phyloP scores from a whole-genome alignment of 768 basidiomycete species.

The Podaxis sp. region DNA sequence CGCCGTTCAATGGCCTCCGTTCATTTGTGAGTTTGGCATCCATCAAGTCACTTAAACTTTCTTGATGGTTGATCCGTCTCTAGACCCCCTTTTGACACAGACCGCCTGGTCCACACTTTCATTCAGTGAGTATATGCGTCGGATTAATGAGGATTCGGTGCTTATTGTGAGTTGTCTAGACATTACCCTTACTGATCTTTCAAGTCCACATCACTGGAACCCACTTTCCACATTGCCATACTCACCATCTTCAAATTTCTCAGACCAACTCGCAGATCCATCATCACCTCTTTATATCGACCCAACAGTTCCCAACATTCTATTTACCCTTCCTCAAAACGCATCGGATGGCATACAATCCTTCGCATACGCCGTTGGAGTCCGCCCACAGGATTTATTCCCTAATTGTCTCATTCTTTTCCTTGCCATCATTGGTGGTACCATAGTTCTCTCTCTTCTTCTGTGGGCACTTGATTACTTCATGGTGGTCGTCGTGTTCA shows the following conservation, averaged over 20 bases:
- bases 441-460: constrained; percentile 66
- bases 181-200: constrained; percentile 62
- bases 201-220: constrained; percentile 59
- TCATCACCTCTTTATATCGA: constrained; percentile 80
- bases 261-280: constrained; percentile 68
- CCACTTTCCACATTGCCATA: constrained; percentile 58
- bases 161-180: constrained; percentile 43
- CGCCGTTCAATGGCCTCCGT: constrained; percentile 92
- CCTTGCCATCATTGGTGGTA: constrained; percentile 71
- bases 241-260: constrained; percentile 68
- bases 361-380: constrained; percentile 82
- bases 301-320: constrained; percentile 59
- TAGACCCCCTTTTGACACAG: constrained; percentile 89
- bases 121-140: constrained; percentile 51
- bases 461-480: constrained; percentile 73
- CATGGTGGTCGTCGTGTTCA: constrained; percentile 22
- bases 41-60: constrained; percentile 10
- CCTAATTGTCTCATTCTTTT: constrained; percentile 82
- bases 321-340: constrained; percentile 69
- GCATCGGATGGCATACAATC: constrained; percentile 71
- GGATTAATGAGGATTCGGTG: background rate
- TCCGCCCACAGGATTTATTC: constrained; percentile 82
- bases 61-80: constrained; percentile 14
- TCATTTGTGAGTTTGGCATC: constrained; percentile 68
- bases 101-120: constrained; percentile 85